Percentiles rank a stretch among this genome's conserved stretches.
phyloP scores from a whole-genome alignment of 257 asterid species.

The Solanum peruvianum region DNA sequence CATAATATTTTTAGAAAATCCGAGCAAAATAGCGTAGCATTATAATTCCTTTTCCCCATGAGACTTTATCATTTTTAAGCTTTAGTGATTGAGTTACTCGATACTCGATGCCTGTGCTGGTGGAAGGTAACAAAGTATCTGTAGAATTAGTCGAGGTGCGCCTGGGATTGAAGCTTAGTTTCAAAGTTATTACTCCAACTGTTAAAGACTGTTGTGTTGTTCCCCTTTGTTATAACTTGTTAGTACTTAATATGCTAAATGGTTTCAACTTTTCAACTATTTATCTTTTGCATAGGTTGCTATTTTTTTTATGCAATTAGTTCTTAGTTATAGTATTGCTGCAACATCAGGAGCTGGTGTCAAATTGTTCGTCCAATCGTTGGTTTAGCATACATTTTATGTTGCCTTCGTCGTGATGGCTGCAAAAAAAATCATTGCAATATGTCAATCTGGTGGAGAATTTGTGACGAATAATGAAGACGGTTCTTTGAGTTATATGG shows the following conservation, averaged over 20 bases:
- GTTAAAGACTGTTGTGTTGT: not conserved
- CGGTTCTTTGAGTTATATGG: slow-evolving; percentile 57
- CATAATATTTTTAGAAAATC: not conserved
- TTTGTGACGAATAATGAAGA: slow-evolving; percentile 64
- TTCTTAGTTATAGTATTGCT: not conserved
- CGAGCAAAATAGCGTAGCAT: not conserved
- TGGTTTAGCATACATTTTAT: not conserved
- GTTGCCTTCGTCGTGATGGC: slow-evolving; percentile 24
- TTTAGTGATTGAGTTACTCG: not conserved
- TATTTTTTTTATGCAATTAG: not conserved
- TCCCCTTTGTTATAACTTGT: not conserved
- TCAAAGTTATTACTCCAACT: not conserved
- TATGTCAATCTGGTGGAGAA: slow-evolving; percentile 95
- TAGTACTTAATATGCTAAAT: not conserved
- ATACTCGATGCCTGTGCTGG: not conserved
- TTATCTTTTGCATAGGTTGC: not conserved
- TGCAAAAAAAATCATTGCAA: slow-evolving; percentile 69
- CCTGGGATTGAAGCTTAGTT: not conserved
- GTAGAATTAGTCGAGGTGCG: not conserved
- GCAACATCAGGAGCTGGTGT: not conserved
- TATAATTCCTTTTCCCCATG: not conserved
- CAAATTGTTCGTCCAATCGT: not conserved
- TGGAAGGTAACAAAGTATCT: not conserved
- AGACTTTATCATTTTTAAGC: not conserved
- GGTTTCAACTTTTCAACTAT: not conserved